Percentiles rank a stretch among this genome's conserved stretches.
Conservation (phyloP, 169 alveolate species). For the Plasmodium knowlesi region DNA sequence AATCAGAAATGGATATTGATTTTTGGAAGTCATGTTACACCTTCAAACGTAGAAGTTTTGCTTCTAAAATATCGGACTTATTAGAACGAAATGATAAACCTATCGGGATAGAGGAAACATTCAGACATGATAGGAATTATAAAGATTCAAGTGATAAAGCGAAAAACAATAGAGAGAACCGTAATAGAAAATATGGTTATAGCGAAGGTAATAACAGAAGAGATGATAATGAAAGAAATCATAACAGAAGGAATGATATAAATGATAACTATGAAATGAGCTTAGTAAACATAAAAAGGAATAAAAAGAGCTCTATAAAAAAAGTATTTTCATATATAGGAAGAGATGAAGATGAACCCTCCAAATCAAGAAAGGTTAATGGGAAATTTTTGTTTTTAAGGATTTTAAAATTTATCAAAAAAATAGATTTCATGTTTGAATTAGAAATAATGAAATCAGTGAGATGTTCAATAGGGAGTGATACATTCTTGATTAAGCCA, state of each 20-base stretch:
- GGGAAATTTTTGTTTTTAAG: not conserved
- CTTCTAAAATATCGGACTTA: not conserved
- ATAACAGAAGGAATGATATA: not conserved
- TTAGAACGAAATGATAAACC: not conserved
- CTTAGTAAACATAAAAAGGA: not conserved
- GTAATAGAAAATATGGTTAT: not conserved
- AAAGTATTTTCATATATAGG: not conserved
- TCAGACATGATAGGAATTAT: not conserved
- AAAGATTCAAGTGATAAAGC: not conserved
- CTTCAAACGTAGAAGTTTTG: not conserved
- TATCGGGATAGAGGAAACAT: not conserved
- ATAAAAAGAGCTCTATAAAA: not conserved
- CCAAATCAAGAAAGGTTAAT: not conserved
- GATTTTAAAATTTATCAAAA: not conserved
- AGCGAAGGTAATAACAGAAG: not conserved
- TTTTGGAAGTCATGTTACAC: not conserved
- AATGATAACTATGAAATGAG: not conserved
- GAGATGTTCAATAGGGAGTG: not conserved
- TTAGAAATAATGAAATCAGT: not conserved
- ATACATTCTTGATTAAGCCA: not conserved
- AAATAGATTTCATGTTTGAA: conserved; percentile 15
- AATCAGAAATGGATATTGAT: not conserved
- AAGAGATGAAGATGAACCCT: not conserved
- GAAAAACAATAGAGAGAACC: not conserved
- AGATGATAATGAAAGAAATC: not conserved